These are phyloP conservation scores for Xylariaceae sp. DNA, from an alignment of 2,329 filamentous ascomycete species.

Conservation along the genomic window DNA sequence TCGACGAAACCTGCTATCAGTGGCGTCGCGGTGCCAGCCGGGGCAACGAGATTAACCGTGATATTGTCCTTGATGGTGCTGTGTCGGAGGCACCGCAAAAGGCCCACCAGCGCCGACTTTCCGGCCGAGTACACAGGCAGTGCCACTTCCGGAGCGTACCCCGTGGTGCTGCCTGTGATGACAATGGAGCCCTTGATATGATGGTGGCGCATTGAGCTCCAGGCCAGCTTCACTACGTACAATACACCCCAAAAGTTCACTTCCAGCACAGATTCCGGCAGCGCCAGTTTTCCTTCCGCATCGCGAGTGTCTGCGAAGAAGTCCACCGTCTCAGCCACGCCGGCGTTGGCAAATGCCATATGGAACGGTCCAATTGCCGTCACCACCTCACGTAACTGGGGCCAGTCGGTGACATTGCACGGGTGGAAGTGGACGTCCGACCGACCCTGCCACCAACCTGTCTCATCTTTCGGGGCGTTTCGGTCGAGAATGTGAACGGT, in stretches of 20 bases:
- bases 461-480: not conserved
- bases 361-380: slow-evolving; percentile 32
- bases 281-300: slow-evolving; percentile 32
- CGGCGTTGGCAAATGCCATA: slow-evolving; percentile 43
- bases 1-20: slow-evolving; percentile 36
- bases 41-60: slow-evolving; percentile 47
- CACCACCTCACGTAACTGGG: slow-evolving; percentile 32
- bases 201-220: slow-evolving; percentile 32
- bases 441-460: no score
- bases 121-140: slow-evolving; percentile 40
- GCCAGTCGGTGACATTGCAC: slow-evolving; percentile 38
- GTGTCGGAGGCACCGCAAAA: slow-evolving; percentile 41
- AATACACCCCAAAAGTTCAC: slow-evolving; percentile 42
- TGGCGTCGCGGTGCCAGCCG: slow-evolving; percentile 41
- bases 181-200: slow-evolving; percentile 41
- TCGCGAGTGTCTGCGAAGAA: slow-evolving; percentile 42
- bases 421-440: slow-evolving; percentile 6
- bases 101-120: slow-evolving; percentile 32
- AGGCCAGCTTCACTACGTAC: slow-evolving; percentile 43
- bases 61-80: slow-evolving; percentile 32
- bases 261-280: slow-evolving; percentile 37
- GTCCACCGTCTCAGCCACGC: slow-evolving; percentile 37
- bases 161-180: slow-evolving; percentile 45
- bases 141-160: slow-evolving; percentile 44
- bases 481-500: not conserved